phyloP scores from a whole-genome alignment of 805 yeast species.

The Candida corydali region DNA sequence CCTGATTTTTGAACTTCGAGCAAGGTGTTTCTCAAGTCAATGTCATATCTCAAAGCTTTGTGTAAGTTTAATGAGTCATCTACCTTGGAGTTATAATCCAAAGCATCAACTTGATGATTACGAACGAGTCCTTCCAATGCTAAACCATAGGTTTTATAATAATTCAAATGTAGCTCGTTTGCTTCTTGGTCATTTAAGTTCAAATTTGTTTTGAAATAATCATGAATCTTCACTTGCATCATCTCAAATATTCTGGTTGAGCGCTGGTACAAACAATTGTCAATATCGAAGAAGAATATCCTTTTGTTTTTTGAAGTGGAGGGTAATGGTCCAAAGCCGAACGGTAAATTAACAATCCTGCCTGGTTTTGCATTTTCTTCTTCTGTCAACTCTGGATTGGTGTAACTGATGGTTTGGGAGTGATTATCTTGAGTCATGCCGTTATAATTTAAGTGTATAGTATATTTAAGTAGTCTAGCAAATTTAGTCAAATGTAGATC shows the following conservation, averaged over 20 bases:
- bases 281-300: conserved; percentile 84
- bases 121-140: conserved; percentile 87
- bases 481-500: too few relatives aligned
- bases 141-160: conserved; percentile 84
- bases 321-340: conserved; percentile 34
- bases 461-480: too few relatives aligned
- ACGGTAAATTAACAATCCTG: conserved; percentile 20
- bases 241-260: conserved; percentile 74
- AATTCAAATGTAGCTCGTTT: conserved; percentile 58
- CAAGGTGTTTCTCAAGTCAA: conserved; percentile 49
- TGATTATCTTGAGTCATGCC: neutral
- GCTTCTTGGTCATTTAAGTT: conserved; percentile 71
- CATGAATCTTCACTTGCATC: conserved; percentile 83
- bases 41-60: conserved; percentile 64
- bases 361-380: conserved; percentile 15
- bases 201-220: conserved; percentile 68
- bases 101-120: conserved; percentile 71
- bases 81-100: conserved; percentile 82
- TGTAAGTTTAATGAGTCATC: conserved; percentile 92
- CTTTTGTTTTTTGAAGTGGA: conserved; percentile 16
- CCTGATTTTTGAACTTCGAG: conserved; percentile 34
- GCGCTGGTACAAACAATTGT: conserved; percentile 81
- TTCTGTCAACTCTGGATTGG: conserved; percentile 22
- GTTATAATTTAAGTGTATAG: too few relatives aligned
- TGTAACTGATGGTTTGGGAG: conserved; percentile 12